phyloP scores from a whole-genome alignment of 768 basidiomycete species.

The Boletus speciosus region DNA sequence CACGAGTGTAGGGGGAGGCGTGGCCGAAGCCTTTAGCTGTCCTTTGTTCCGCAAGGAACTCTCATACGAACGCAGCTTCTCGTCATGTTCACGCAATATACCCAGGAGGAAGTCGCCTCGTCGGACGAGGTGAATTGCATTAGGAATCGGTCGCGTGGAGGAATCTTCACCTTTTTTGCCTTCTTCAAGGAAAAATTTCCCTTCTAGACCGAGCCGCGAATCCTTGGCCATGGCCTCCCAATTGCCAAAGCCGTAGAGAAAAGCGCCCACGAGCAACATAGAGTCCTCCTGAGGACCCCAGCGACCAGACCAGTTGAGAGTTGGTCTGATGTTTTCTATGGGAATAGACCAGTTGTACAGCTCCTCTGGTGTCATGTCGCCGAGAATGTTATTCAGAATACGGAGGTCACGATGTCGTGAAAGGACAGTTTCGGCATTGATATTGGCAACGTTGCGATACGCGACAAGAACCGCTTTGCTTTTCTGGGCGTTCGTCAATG shows the following conservation, averaged over 20 bases:
- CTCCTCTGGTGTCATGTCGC: conserved; percentile 58
- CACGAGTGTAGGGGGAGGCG: conserved; percentile 70
- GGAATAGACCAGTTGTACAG: conserved; percentile 84
- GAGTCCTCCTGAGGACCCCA: conserved; percentile 94
- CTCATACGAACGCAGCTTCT: conserved; percentile 87
- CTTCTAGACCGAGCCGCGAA: conserved; percentile 71
- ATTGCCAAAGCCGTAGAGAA: conserved; percentile 89
- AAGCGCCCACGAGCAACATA: conserved; percentile 92
- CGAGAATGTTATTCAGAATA: conserved; percentile 79
- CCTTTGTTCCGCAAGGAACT: conserved; percentile 70
- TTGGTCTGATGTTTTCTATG: conserved; percentile 89
- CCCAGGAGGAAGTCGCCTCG: conserved; percentile 91
- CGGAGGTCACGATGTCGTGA: conserved; percentile 86
- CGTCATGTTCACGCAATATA: conserved; percentile 81
- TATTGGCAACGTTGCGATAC: conserved; percentile 83
- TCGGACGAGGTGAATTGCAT: conserved; percentile 96
- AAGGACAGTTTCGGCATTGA: conserved; percentile 97
- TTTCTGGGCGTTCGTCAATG: conserved; percentile 88
- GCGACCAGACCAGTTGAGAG: conserved; percentile 93
- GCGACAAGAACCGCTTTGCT: conserved; percentile 95
- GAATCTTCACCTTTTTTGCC: conserved; percentile 91
- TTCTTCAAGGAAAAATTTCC: conserved; percentile 98
- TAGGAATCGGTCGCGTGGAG: conserved; percentile 85
- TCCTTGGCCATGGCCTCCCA: conserved; percentile 98
- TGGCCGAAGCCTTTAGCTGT: conserved; percentile 66